These are phyloP conservation scores for Penicillium sp. DNA, from an alignment of 2,329 filamentous ascomycete species.

Conservation along the genomic window DNA sequence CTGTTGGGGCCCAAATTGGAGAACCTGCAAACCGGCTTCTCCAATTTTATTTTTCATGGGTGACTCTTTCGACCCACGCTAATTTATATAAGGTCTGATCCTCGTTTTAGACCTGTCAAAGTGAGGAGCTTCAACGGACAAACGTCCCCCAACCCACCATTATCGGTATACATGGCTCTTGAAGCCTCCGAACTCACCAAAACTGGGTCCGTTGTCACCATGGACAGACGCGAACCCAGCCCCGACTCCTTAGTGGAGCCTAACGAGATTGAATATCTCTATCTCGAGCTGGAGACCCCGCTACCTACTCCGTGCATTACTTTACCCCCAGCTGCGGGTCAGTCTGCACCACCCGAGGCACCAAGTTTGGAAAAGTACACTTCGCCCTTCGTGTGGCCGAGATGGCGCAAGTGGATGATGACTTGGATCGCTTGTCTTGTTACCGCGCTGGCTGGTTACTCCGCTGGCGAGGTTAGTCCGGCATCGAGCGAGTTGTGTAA, in stretches of 20 bases:
- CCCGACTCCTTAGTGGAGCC: constrained; percentile 14
- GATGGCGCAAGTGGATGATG: constrained; percentile 66
- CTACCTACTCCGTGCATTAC: constrained; percentile 49
- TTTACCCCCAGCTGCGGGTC: constrained; percentile 28
- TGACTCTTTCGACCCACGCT: constrained; percentile 1
- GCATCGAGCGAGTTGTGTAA: constrained; percentile 64
- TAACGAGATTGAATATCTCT: constrained; percentile 54
- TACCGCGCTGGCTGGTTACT: constrained; percentile 75
- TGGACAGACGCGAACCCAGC: constrained; percentile 14
- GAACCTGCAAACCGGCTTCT: constrained; percentile 7
- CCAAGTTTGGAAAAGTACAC: constrained; percentile 67
- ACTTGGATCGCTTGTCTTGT: constrained; percentile 74
- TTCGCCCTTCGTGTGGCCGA: constrained; percentile 74
- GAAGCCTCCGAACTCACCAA: not conserved
- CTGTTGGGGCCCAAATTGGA: constrained; percentile 1
- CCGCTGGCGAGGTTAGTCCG: constrained; percentile 77
- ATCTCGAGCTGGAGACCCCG: constrained; percentile 63
- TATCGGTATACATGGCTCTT: not conserved
- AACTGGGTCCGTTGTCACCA: constrained; percentile 5
- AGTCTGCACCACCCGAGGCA: constrained; percentile 51
- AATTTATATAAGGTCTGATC: not conserved
- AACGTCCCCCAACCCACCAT: not conserved
- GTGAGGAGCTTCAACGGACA: not conserved
- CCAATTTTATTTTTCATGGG: constrained; percentile 13
- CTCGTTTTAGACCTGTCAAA: not conserved